A percentile compares a stretch with the other conserved stretches of the same genome.
These are phyloP conservation scores for Thermothielavioides terrestris DNA, from an alignment of 495 filamentous ascomycete species.

Conservation along the genomic window DNA sequence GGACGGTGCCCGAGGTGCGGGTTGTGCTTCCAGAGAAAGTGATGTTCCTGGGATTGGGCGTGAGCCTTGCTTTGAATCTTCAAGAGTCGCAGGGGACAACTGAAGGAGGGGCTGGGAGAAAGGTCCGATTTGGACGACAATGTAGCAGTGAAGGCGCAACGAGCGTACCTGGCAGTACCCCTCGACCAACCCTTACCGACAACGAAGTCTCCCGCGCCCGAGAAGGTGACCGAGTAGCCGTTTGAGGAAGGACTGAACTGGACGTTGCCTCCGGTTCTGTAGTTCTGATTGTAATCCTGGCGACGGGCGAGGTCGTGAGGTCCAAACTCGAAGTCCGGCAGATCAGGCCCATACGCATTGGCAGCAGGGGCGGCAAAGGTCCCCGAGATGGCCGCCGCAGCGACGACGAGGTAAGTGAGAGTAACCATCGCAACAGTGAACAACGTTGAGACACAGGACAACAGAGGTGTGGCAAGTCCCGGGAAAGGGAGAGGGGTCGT, in stretches of 20 bases:
- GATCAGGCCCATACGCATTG: neutral
- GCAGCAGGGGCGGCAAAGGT: neutral
- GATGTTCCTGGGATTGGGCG: conserved; percentile 13
- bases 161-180: conserved; percentile 37
- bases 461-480: too few relatives aligned
- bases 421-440: neutral
- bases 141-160: too few relatives aligned
- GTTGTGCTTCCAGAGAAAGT: conserved; percentile 15
- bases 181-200: conserved; percentile 52
- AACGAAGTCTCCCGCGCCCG: conserved; percentile 47
- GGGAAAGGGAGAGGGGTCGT: too few relatives aligned
- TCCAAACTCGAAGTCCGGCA: conserved; percentile 26
- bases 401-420: neutral
- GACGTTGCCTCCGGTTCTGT: conserved; percentile 29
- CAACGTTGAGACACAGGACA: too few relatives aligned
- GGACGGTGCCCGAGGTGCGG: conserved; percentile 16
- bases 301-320: conserved; percentile 22
- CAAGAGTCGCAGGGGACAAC: too few relatives aligned
- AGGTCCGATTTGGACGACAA: neutral
- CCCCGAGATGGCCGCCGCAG: neutral
- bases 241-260: conserved; percentile 19
- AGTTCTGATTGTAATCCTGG: conserved; percentile 34
- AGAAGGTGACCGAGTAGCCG: conserved; percentile 31
- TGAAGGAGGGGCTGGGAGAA: neutral
- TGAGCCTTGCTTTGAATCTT: too few relatives aligned